These are phyloP conservation scores for Borealophlyctis nickersoniae DNA, from an alignment of 192 early-diverging fungal genomes.

Conservation along the genomic window DNA sequence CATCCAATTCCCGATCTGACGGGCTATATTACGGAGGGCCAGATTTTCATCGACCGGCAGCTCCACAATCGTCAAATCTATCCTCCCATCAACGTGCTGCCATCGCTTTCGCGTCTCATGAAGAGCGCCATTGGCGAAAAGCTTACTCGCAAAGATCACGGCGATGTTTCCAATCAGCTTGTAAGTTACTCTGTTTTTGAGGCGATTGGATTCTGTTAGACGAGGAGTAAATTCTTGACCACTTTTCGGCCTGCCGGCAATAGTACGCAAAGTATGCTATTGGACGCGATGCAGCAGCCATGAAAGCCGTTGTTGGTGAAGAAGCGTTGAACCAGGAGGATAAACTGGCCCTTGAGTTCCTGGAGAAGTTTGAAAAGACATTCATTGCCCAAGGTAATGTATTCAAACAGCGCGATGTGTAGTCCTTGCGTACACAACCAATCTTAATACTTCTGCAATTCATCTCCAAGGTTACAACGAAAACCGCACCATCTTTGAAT, in stretches of 20 bases:
- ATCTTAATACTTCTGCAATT: neutral
- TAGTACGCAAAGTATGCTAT: conserved; percentile 99
- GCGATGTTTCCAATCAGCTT: conserved; percentile 98
- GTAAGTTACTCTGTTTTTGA: conserved; percentile 28
- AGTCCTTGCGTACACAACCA: too few species aligned
- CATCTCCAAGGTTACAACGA: conserved; percentile 74
- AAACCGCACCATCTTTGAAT: conserved; percentile 94
- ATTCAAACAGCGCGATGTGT: too few species aligned
- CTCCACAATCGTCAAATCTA: conserved; percentile 99
- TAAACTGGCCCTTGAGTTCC: conserved; percentile 94
- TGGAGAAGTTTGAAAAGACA: conserved; percentile 98
- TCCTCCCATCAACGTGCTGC: conserved; percentile 98
- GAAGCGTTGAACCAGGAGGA: conserved; percentile 98
- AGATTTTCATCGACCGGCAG: conserved; percentile 99
- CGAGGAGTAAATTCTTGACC: neutral
- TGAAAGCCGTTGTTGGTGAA: conserved; percentile 99
- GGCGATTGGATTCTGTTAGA: neutral
- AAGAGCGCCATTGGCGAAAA: conserved; percentile 99
- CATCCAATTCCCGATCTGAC: conserved; percentile 99
- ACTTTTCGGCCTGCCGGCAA: too few species aligned
- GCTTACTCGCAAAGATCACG: conserved; percentile 96
- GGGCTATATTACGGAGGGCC: conserved; percentile 99
- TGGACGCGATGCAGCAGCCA: conserved; percentile 95
- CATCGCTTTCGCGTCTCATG: conserved; percentile 98
- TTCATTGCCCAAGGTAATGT: conserved; percentile 88